A percentile compares a stretch with the other conserved stretches of the same genome.
phyloP scores from a whole-genome alignment of 2,329 filamentous ascomycete genomes.

The Scytalidium lignicola region DNA sequence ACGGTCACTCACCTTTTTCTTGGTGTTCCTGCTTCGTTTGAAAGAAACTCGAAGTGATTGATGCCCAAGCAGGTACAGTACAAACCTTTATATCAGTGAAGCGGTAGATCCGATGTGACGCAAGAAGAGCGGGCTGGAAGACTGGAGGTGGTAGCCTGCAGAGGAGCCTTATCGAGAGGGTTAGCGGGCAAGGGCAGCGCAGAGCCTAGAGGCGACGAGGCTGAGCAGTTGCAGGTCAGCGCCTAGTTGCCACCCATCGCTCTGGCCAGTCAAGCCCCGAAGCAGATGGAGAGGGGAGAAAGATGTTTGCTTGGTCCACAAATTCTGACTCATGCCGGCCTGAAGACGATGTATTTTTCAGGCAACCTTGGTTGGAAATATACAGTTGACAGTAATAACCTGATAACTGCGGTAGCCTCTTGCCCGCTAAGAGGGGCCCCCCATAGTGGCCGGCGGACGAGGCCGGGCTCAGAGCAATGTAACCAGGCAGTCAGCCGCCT shows the following conservation, averaged over 20 bases:
- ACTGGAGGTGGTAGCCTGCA: neutral
- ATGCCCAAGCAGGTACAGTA: neutral
- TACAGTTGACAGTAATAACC: too few relatives aligned
- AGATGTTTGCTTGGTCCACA: neutral
- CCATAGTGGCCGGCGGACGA: too few relatives aligned
- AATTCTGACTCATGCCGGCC: neutral
- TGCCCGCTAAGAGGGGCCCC: too few relatives aligned
- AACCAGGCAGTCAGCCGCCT: too few relatives aligned
- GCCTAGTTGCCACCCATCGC: neutral
- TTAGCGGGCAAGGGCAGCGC: neutral
- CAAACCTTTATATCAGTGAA: neutral
- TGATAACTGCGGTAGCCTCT: too few relatives aligned
- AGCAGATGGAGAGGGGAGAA: neutral
- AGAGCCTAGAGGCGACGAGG: neutral
- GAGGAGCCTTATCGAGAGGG: neutral
- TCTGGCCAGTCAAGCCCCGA: neutral
- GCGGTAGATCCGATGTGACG: neutral
- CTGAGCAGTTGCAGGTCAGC: neutral
- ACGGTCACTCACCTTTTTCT: slow-evolving; percentile 13
- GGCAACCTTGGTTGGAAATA: neutral
- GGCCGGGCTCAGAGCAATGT: too few relatives aligned
- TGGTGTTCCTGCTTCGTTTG: neutral
- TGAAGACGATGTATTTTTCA: neutral
- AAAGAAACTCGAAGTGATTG: neutral
- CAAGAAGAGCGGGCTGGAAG: neutral